Percentiles rank a stretch among this genome's conserved stretches.
Conservation (phyloP, 2,329 filamentous ascomycete species). For the Cladophialophora immunda region DNA sequence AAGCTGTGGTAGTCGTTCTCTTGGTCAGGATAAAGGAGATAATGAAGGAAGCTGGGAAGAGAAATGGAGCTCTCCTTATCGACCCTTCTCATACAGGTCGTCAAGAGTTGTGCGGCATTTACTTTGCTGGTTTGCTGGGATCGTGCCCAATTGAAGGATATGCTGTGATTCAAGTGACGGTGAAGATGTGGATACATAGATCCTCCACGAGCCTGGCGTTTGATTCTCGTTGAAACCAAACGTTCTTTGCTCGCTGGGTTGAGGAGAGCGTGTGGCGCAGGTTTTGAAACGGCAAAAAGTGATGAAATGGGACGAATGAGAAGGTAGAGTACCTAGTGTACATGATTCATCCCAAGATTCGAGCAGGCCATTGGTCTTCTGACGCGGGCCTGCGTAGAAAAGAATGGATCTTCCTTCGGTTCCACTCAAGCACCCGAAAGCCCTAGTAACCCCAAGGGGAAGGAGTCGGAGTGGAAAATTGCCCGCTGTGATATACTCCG, state of each 20-base stretch:
- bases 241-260: neutral
- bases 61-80: neutral
- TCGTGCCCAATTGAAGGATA: neutral
- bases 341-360: neutral
- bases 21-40: neutral
- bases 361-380: slow-evolving; percentile 2
- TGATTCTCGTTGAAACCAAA: neutral
- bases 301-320: neutral
- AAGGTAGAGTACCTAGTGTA: neutral
- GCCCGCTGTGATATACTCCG: neutral
- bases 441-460: neutral
- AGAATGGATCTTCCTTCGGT: neutral
- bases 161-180: neutral
- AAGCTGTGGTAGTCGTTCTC: neutral
- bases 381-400: neutral
- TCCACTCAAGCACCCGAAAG: neutral
- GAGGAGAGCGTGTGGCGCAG: neutral
- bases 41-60: neutral
- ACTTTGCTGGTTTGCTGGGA: neutral
- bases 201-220: neutral
- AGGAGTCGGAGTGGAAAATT: neutral
- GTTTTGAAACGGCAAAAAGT: slow-evolving; percentile 9
- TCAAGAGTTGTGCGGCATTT: neutral
- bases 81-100: neutral
- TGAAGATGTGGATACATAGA: neutral